Evolutionary conservation across 2,329 filamentous ascomycete species (phyloP).

Genomic region (Alternaria ethzedia): DNA sequence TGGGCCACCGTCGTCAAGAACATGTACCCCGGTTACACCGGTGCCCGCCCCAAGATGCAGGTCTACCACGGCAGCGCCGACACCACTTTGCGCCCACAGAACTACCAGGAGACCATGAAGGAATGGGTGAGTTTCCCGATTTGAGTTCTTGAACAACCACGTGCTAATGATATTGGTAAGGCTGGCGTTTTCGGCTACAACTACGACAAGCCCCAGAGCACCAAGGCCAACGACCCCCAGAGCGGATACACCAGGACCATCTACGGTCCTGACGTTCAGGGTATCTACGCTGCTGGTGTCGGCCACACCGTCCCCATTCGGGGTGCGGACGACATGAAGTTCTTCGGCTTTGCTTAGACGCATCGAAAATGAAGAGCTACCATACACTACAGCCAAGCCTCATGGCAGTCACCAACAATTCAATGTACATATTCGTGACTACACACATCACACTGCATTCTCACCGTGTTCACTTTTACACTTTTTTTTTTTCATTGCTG

Average conservation of each 20-base stretch:
- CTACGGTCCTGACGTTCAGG: constrained; percentile 42
- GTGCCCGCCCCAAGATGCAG: constrained; percentile 61
- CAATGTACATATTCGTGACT: background rate
- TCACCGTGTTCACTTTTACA: background rate
- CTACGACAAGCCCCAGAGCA: constrained; percentile 41
- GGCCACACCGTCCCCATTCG: constrained; percentile 46
- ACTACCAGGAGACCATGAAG: constrained; percentile 62
- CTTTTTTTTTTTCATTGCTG: background rate
- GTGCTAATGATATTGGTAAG: background rate
- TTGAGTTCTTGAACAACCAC: too few relatives aligned
- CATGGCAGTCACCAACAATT: background rate
- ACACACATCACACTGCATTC: background rate
- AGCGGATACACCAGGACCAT: constrained; percentile 40
- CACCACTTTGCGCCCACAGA: constrained; percentile 57
- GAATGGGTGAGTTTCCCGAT: constrained; percentile 27
- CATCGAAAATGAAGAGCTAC: background rate
- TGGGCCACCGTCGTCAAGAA: constrained; percentile 57
- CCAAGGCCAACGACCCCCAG: constrained; percentile 36
- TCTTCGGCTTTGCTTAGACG: constrained; percentile 37
- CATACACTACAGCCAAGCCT: background rate
- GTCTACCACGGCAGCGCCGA: constrained; percentile 65
- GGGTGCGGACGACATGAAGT: constrained; percentile 45
- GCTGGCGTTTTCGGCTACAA: constrained; percentile 42
- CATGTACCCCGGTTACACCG: constrained; percentile 60
- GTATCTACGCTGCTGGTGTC: constrained; percentile 44